phyloP scores from a whole-genome alignment of 768 basidiomycete genomes.

The Trametes meyenii region DNA sequence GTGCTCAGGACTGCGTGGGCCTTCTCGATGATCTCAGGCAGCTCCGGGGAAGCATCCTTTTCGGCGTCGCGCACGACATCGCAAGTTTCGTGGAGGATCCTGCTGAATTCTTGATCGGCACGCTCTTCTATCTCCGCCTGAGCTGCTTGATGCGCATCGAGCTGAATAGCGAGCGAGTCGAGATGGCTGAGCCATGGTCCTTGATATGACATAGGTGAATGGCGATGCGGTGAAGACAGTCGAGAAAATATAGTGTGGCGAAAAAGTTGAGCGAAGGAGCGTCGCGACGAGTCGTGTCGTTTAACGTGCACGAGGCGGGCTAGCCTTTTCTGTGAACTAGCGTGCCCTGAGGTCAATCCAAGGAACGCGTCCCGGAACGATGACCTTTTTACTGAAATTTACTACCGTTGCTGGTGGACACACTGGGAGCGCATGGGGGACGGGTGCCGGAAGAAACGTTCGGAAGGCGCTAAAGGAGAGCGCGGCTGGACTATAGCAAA shows the following conservation, averaged over 20 bases:
- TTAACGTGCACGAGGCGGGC: too few species aligned
- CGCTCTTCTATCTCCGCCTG: not conserved
- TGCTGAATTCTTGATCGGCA: not conserved
- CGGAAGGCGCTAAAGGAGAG: too few species aligned
- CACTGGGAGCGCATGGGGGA: too few species aligned
- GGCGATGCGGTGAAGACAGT: not conserved
- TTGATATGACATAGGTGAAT: not conserved
- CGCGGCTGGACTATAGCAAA: too few species aligned
- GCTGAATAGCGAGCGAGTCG: not conserved
- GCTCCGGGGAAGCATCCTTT: not conserved
- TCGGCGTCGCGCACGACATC: constrained; percentile 20
- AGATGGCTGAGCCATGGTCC: constrained; percentile 9
- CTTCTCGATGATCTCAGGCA: constrained; percentile 9
- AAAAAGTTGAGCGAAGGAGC: too few species aligned
- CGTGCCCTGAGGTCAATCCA: too few species aligned
- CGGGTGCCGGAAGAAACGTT: too few species aligned
- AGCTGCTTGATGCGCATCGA: constrained; percentile 1
- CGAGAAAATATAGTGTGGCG: not conserved
- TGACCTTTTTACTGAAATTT: too few species aligned
- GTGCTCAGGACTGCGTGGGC: constrained; percentile 2
- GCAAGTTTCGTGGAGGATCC: constrained; percentile 9
- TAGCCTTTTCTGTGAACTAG: too few species aligned
- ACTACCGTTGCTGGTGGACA: too few species aligned
- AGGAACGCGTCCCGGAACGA: too few species aligned
- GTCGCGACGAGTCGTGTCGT: too few species aligned